These are phyloP conservation scores for Wickerhamiella siamensis DNA, from an alignment of 805 yeast species.

Conservation along the genomic window DNA sequence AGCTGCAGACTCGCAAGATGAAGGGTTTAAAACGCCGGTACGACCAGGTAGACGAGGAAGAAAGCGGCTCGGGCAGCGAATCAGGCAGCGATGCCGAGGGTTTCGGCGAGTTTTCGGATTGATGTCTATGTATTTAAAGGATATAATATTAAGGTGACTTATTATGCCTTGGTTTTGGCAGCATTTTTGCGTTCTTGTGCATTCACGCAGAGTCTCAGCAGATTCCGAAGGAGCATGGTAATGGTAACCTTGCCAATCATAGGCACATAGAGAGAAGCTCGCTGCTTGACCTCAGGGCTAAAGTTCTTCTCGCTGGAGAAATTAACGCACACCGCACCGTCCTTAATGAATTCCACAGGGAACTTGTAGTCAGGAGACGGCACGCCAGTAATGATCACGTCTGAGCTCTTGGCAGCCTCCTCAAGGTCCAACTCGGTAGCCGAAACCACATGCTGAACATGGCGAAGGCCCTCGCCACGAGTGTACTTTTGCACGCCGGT, in stretches of 20 bases:
- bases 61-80: slow-evolving; percentile 28
- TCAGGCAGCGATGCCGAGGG: slow-evolving; percentile 5
- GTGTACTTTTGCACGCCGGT: slow-evolving; percentile 82
- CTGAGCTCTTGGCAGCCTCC: slow-evolving; percentile 58
- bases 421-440: slow-evolving; percentile 41
- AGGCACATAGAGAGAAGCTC: slow-evolving; percentile 87
- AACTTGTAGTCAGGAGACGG: slow-evolving; percentile 75
- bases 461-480: slow-evolving; percentile 78
- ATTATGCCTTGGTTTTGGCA: not conserved
- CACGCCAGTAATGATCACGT: slow-evolving; percentile 91
- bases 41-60: slow-evolving; percentile 58
- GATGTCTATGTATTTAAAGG: not conserved
- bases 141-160: too few relatives aligned
- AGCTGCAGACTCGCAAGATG: slow-evolving; percentile 94
- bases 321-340: slow-evolving; percentile 85
- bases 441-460: slow-evolving; percentile 68
- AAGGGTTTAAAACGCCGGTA: slow-evolving; percentile 84
- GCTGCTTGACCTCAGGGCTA: slow-evolving; percentile 57
- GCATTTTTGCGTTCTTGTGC: slow-evolving; percentile 21
- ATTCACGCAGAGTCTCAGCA: slow-evolving; percentile 69
- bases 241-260: slow-evolving; percentile 94
- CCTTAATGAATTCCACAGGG: slow-evolving; percentile 62
- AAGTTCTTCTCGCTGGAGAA: slow-evolving; percentile 85
- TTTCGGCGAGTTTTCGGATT: slow-evolving; percentile 13
- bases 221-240: slow-evolving; percentile 81